These are phyloP conservation scores for Apiospora malaysiana DNA, from an alignment of 2,329 filamentous ascomycete species.

Conservation along the genomic window DNA sequence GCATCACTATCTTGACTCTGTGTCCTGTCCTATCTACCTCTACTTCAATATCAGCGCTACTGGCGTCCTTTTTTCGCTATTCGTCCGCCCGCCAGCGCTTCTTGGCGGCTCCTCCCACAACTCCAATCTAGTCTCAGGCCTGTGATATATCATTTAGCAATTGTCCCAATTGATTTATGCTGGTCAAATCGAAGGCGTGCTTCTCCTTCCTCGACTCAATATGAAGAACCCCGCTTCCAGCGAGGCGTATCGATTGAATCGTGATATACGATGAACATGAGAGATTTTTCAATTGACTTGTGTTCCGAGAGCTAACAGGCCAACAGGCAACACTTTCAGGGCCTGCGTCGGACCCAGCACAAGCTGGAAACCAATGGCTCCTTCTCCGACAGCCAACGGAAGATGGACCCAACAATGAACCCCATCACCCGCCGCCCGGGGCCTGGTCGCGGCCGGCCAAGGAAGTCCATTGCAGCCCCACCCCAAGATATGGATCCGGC, in stretches of 20 bases:
- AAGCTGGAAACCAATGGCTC: conserved; percentile 49
- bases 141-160: neutral
- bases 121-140: neutral
- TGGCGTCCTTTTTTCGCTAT: neutral
- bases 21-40: conserved; percentile 20
- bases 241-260: neutral
- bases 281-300: neutral
- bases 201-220: neutral
- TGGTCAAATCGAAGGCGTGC: neutral
- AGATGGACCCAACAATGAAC: conserved; percentile 58
- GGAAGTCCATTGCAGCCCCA: conserved; percentile 46
- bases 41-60: conserved; percentile 16
- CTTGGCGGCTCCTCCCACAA: neutral
- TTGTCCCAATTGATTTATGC: neutral
- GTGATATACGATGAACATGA: neutral
- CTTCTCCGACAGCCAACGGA: conserved; percentile 43
- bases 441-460: conserved; percentile 60
- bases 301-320: conserved; percentile 21
- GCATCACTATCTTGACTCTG: conserved; percentile 18
- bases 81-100: neutral
- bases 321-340: conserved; percentile 65
- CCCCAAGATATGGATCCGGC: conserved; percentile 21
- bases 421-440: conserved; percentile 67
- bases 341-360: conserved; percentile 60
- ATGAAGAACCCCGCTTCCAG: neutral